Base-by-base conservation (phyloP, 768 basidiomycete genomes). In the Suillus spraguei region DNA sequence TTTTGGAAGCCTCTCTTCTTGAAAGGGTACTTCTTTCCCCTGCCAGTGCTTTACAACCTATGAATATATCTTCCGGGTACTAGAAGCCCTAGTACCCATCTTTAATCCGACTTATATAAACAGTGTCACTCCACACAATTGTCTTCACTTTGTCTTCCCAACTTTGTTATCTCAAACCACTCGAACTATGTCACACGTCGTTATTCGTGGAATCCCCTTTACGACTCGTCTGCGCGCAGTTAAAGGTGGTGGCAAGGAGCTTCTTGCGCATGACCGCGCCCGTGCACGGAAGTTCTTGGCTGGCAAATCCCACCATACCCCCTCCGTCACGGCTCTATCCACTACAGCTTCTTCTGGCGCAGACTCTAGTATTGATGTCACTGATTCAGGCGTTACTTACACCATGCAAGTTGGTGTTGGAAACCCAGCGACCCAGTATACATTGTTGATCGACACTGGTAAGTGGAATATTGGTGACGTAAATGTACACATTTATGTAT, bases 331-430 rank as follows among this genome's bases (percentile, higher is more conserved):
- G 4, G 28, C 44, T 11, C 55, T 44, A 17, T 56, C 49, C 60
- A n/a, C 60, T 5, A 85, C 82, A 74, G 64, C 85, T 66, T 67
- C 83, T 38, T 74, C 78, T 35, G 84, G 83, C 49, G 38, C 62
- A 35, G 52, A 42, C 42, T 35, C 61, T n/a, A 80, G 80, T 36
- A 79, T 87, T 63, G 81, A 85, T 65, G 85, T 59, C 53, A 87
- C 83, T 47, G 84, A 87, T 70, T 77, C 87, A 63, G 77, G 73
- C 61, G 82, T 86, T n/a, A 83, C 81, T 28, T 87, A 86, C 72
- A 82, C 81, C 16, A 75, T 80, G 64, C 68, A 77, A 24, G 80
- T 85, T 41, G 80, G 79, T 58, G 78, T 87, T 24, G 85, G 85
- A 10, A 75, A 67, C 61, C 83, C 84, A 9, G 70, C 84, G 4